phyloP scores from a whole-genome alignment of 2,329 filamentous ascomycete species.

The Cytospora mali region DNA sequence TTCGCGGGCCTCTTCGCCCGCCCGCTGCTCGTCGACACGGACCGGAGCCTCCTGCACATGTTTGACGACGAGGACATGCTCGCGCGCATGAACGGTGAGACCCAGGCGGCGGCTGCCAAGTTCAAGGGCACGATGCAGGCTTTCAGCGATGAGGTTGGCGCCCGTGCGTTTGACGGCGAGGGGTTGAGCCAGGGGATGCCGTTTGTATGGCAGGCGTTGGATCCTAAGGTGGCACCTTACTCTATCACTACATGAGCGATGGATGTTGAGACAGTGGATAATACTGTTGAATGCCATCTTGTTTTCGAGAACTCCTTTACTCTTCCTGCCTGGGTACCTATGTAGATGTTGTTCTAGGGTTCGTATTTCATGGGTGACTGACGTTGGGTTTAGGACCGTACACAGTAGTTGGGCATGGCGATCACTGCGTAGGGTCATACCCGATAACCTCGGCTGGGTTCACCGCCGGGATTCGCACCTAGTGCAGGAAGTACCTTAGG shows the following conservation, averaged over 20 bases:
- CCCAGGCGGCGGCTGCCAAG: conserved; percentile 37
- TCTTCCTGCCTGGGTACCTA: too few relatives aligned
- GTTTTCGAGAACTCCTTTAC: too few relatives aligned
- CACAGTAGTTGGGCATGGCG: too few relatives aligned
- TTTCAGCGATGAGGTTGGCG: conserved; percentile 42
- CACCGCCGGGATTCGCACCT: neutral
- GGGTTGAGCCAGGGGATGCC: conserved; percentile 52
- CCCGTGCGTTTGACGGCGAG: conserved; percentile 43
- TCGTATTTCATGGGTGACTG: too few relatives aligned
- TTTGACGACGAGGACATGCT: conserved; percentile 44
- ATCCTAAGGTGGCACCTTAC: conserved; percentile 31
- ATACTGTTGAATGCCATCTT: too few relatives aligned
- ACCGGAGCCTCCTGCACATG: conserved; percentile 44
- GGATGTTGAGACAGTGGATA: too few relatives aligned
- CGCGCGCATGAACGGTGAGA: conserved; percentile 36
- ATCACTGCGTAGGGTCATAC: neutral
- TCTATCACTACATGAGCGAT: conserved; percentile 25
- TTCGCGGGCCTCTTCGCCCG: conserved; percentile 45
- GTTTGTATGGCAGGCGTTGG: conserved; percentile 42
- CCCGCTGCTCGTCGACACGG: conserved; percentile 40
- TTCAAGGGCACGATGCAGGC: conserved; percentile 43
- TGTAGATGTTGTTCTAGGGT: too few relatives aligned
- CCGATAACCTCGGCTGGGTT: neutral
- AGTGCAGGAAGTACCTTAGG: neutral
- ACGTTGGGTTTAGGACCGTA: too few relatives aligned